Evolutionary conservation across 306 rosid species (phyloP), one percentile per base, ranked within the genome.

Genomic region (Rubus parviflorus): DNA sequence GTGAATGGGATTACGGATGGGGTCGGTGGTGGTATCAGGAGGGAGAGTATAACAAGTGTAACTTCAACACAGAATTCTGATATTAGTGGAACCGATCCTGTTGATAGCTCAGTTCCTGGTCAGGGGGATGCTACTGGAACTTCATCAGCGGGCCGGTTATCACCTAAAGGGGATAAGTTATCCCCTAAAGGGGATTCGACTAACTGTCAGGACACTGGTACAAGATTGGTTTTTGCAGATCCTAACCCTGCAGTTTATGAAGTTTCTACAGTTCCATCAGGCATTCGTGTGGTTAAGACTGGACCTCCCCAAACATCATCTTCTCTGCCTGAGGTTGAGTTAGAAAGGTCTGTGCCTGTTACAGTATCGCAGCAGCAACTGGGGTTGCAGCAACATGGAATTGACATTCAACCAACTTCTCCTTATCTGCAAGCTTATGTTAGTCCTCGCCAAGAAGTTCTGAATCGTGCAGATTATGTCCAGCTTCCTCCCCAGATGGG

Each of bases 1-100:
- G 94, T 92, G 83, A 94, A 94, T 84, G 97, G 89, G 49, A 53
- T 88, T 63, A 56, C 45, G n/a, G 96, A 86, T 75, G 84, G 82
- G 48, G 68, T 69, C 52, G 77, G 79, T 67, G 77, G 80, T 68
- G 83, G 88, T 45, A 80, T 90, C 38, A 85, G 87, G 80, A 90
- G 81, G 87, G 98, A 49, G 87, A 94, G 97, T 68, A 51, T 81
- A 51, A 68, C 88, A 53, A 94, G 98, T 81, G 94, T 87, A 12
- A 80, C 94, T 45, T 90, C 96, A 42, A 92, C 96, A 0, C 94
- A 89, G 72, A 88, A 88, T 89, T 92, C 98, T 46, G 97, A 94
- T 86, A 77, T 86, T 16, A 89, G 97, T 77, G 96, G 81, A 51
- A 22, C 72, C 7, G 98, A 94, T 62, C 80, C 75, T 58, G 61